Evolutionary conservation across 768 basidiomycete genomes (phyloP).

Genomic region (Tulasnella sp.): DNA sequence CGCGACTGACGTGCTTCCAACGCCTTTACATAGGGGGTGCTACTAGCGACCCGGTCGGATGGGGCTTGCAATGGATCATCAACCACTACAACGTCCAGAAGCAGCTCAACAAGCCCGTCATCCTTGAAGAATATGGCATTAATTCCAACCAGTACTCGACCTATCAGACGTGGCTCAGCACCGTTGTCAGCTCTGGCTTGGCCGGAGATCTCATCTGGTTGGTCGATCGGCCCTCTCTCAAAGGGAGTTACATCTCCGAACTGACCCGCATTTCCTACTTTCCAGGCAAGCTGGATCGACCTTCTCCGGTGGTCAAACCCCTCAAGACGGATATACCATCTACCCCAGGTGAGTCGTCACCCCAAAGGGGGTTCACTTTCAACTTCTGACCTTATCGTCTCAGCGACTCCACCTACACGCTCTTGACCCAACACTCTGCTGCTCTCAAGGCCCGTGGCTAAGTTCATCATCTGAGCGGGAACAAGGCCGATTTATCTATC

Average conservation of each 20-base stretch:
- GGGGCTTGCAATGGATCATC: conserved; percentile 52
- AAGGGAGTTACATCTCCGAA: background rate
- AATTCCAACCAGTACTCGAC: conserved; percentile 47
- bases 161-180: conserved; percentile 50
- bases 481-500: background rate
- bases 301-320: conserved; percentile 44
- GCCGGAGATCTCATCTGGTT: conserved; percentile 59
- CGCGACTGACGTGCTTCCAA: background rate
- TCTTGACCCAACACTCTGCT: conserved; percentile 50
- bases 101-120: conserved; percentile 55
- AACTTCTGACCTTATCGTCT: conserved; percentile 52
- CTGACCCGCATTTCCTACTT: background rate
- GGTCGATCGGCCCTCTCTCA: conserved; percentile 14
- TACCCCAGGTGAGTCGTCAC: conserved; percentile 40
- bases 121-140: conserved; percentile 62
- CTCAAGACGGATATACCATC: conserved; percentile 50
- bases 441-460: conserved; percentile 49
- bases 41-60: background rate
- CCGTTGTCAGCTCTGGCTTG: conserved; percentile 18
- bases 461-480: background rate
- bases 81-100: conserved; percentile 56
- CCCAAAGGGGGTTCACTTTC: background rate
- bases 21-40: conserved; percentile 29
- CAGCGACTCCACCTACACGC: conserved; percentile 40
- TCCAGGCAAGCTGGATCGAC: conserved; percentile 46